Percentiles rank a stretch among this genome's conserved stretches.
These are phyloP conservation scores for Beauveria sp. DNA, from an alignment of 2,329 filamentous ascomycete genomes.

Conservation along the genomic window DNA sequence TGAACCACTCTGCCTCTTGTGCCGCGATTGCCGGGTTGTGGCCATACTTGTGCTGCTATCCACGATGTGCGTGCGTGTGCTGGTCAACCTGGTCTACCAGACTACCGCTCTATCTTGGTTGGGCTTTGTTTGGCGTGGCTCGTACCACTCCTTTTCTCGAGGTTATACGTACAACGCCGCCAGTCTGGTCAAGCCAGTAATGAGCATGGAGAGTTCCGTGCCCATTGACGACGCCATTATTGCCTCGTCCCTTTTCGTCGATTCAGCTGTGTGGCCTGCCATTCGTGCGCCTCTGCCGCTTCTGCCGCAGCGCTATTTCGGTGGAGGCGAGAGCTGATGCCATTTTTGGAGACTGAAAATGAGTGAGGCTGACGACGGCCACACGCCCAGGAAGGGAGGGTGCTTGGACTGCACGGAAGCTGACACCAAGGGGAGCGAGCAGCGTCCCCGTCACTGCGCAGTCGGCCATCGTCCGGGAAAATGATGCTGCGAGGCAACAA, in stretches of 20 bases:
- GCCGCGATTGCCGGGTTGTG: conserved; percentile 8
- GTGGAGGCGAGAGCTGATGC: background rate
- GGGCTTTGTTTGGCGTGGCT: background rate
- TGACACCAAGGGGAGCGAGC: background rate
- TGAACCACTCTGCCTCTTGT: background rate
- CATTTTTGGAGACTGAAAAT: background rate
- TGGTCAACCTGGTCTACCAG: background rate
- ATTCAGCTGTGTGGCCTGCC: background rate
- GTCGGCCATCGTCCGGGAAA: conserved; percentile 9
- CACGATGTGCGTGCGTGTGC: background rate
- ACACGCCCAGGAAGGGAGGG: background rate
- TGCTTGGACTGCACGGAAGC: background rate
- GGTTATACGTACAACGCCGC: background rate
- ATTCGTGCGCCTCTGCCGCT: conserved; percentile 6
- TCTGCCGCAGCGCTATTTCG: conserved; percentile 1
- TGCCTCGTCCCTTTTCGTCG: background rate
- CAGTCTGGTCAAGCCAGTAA: background rate
- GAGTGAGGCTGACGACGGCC: conserved; percentile 1
- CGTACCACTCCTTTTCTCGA: background rate
- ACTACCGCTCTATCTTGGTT: background rate
- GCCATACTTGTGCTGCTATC: background rate
- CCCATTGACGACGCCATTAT: background rate
- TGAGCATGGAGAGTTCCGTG: background rate
- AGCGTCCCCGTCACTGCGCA: background rate
- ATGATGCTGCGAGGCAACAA: background rate